phyloP scores from a whole-genome alignment of 2,329 filamentous ascomycete species.

The Fusarium xyrophilum region DNA sequence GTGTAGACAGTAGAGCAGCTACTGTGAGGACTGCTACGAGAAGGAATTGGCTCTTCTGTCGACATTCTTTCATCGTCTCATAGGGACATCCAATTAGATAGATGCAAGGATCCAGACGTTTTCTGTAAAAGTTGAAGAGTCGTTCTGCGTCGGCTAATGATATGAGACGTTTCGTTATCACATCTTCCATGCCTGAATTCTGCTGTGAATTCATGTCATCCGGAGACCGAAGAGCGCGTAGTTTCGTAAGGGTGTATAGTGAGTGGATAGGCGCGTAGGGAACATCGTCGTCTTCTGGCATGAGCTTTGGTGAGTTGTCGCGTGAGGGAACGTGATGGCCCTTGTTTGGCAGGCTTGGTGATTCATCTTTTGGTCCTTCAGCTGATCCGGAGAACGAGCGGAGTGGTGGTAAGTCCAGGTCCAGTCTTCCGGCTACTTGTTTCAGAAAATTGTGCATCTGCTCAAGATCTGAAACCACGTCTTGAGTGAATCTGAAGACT shows the following conservation, averaged over 20 bases:
- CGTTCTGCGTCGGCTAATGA: slow-evolving; percentile 56
- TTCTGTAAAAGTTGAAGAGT: slow-evolving; percentile 57
- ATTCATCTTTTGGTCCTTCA: slow-evolving; percentile 13
- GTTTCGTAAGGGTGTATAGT: slow-evolving; percentile 45
- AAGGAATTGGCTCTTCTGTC: slow-evolving; percentile 62
- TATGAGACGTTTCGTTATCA: slow-evolving; percentile 49
- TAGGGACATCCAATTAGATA: slow-evolving; percentile 59
- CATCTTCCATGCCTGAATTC: slow-evolving; percentile 35
- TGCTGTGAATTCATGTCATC: slow-evolving; percentile 29
- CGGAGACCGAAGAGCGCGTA: slow-evolving; percentile 44
- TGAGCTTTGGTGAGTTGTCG: slow-evolving; percentile 27
- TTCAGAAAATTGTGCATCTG: slow-evolving; percentile 23
- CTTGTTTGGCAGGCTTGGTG: slow-evolving; percentile 5
- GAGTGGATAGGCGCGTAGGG: slow-evolving; percentile 48
- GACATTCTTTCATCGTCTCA: slow-evolving; percentile 55
- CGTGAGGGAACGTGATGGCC: slow-evolving; percentile 24
- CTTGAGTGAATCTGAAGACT: neutral
- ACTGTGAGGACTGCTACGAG: slow-evolving; percentile 64
- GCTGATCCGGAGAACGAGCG: slow-evolving; percentile 1
- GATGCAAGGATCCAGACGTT: slow-evolving; percentile 57
- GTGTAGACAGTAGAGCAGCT: slow-evolving; percentile 63
- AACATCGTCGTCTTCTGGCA: slow-evolving; percentile 42
- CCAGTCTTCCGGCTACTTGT: slow-evolving; percentile 16
- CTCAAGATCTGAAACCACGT: slow-evolving; percentile 13
- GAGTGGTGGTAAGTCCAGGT: slow-evolving; percentile 16